These are phyloP conservation scores for Volvariella surrecta DNA, from an alignment of 1,284 basidiomycete genomes.

Conservation along the genomic window DNA sequence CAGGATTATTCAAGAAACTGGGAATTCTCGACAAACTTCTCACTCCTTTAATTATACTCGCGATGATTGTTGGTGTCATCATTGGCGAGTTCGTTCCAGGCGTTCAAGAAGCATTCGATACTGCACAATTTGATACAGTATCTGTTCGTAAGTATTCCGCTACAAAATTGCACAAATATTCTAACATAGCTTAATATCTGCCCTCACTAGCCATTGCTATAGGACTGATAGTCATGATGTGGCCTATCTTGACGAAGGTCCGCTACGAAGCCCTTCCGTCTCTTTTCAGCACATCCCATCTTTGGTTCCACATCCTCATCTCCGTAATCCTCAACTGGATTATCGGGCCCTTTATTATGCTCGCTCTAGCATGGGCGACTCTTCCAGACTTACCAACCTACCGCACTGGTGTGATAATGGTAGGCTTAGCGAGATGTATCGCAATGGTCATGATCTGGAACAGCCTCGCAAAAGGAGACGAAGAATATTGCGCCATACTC, in stretches of 20 bases:
- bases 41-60: conserved; percentile 62
- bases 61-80: conserved; percentile 76
- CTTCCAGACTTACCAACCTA: conserved; percentile 69
- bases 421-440: conserved; percentile 55
- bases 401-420: conserved; percentile 49
- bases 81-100: conserved; percentile 57
- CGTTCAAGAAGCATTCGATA: conserved; percentile 46
- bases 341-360: conserved; percentile 75
- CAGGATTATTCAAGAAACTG: conserved; percentile 37
- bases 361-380: conserved; percentile 78
- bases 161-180: conserved; percentile 13
- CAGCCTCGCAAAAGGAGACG: conserved; percentile 67
- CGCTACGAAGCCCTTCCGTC: conserved; percentile 66
- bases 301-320: conserved; percentile 69
- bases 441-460: conserved; percentile 88
- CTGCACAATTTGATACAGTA: conserved; percentile 42
- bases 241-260: conserved; percentile 76
- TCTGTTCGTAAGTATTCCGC: conserved; percentile 44
- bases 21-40: conserved; percentile 60
- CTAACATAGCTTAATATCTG: conserved; percentile 6
- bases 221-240: conserved; percentile 86
- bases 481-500: conserved; percentile 70
- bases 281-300: conserved; percentile 42
- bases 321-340: conserved; percentile 81
- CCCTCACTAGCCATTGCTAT: conserved; percentile 55